phyloP scores from a whole-genome alignment of 2,329 filamentous ascomycete species.

The Fusarium continuum region DNA sequence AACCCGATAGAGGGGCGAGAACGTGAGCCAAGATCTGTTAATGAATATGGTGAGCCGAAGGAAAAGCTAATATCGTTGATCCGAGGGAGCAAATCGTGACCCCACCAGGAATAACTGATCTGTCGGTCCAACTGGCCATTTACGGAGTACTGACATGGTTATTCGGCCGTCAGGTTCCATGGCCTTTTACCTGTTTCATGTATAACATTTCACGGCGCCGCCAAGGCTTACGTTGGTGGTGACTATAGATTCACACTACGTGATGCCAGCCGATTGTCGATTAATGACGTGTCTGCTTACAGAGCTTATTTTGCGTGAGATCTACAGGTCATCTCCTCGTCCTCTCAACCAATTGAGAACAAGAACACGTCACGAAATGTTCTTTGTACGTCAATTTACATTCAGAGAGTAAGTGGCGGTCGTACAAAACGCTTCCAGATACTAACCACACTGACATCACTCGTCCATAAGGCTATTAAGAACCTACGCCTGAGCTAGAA shows the following conservation, averaged over 20 bases:
- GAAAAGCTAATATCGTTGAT: not conserved
- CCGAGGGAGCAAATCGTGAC: not conserved
- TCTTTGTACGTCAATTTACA: not conserved
- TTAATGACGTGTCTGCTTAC: slow-evolving; percentile 3
- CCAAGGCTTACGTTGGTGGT: not conserved
- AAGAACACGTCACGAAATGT: not conserved
- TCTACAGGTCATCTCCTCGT: not conserved
- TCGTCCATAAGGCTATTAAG: not conserved
- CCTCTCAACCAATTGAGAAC: not conserved
- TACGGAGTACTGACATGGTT: not conserved
- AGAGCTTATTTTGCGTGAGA: not conserved
- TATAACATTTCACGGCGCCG: not conserved
- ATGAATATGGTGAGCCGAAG: too few species aligned
- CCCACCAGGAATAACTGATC: too few species aligned
- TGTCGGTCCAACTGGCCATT: accelerated
- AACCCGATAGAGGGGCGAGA: slow-evolving; percentile 6
- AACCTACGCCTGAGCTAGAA: not conserved
- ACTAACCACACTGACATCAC: not conserved
- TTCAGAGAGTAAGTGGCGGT: not conserved
- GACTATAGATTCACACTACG: too few species aligned
- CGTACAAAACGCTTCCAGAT: not conserved
- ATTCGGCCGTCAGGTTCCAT: not conserved
- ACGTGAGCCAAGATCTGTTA: not conserved
- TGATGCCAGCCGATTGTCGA: not conserved
- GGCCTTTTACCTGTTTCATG: not conserved